phyloP scores from a whole-genome alignment of 1,139 yeast genomes.

The Sugiyamaella pinicola region DNA sequence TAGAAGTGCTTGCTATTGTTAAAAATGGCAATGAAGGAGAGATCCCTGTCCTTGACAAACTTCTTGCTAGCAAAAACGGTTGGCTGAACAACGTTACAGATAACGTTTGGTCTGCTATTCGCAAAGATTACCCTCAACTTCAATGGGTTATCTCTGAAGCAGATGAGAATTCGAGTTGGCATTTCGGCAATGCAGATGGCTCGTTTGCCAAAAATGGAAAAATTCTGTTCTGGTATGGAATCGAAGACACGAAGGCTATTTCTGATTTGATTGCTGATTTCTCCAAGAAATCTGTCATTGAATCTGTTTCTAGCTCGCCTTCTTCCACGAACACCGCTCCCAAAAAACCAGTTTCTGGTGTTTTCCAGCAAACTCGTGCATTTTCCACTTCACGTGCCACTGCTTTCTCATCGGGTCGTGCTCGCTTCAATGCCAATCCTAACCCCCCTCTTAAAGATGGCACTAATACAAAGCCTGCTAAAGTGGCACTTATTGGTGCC shows the following conservation, averaged over 20 bases:
- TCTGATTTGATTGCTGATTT: slow-evolving; percentile 68
- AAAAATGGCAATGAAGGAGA: slow-evolving; percentile 45
- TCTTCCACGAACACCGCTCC: slow-evolving; percentile 36
- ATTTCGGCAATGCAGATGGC: slow-evolving; percentile 90
- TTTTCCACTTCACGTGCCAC: slow-evolving; percentile 40
- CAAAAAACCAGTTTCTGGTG: slow-evolving; percentile 29
- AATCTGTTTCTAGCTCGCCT: slow-evolving; percentile 44
- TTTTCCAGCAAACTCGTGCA: slow-evolving; percentile 31
- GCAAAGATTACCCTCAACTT: slow-evolving; percentile 68
- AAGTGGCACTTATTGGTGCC: slow-evolving; percentile 95
- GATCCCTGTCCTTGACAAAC: slow-evolving; percentile 67
- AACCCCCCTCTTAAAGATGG: slow-evolving; percentile 72
- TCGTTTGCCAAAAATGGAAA: slow-evolving; percentile 88
- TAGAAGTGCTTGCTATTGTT: slow-evolving; percentile 91
- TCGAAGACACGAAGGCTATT: slow-evolving; percentile 62
- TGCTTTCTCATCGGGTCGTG: slow-evolving; percentile 3
- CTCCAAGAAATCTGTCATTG: slow-evolving; percentile 32
- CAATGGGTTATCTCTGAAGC: slow-evolving; percentile 92
- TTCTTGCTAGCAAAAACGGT: slow-evolving; percentile 83
- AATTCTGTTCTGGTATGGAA: slow-evolving; percentile 94
- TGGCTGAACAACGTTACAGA: slow-evolving; percentile 98
- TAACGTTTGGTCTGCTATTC: slow-evolving; percentile 82
- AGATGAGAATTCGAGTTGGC: slow-evolving; percentile 90
- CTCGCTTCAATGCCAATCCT: slow-evolving; percentile 53
- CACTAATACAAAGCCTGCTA: slow-evolving; percentile 59